Evolutionary conservation across 2,329 filamentous ascomycete genomes (phyloP).

Genomic region (Leptoxyphium fumago): DNA sequence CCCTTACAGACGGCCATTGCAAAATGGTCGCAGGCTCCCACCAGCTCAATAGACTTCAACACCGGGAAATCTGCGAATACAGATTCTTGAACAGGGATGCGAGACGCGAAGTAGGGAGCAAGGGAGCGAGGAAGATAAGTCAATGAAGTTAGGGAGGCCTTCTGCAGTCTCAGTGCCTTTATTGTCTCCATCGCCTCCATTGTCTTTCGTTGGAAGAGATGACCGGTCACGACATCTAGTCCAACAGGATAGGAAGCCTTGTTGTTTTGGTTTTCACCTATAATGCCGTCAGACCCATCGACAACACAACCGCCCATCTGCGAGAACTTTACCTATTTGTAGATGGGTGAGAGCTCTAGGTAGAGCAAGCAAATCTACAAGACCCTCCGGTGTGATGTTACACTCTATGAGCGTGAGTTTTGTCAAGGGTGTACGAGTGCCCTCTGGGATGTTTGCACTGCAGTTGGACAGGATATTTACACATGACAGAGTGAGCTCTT

Average conservation of each 20-base stretch:
- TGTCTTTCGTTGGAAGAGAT: conserved; percentile 8
- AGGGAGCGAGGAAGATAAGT: conserved; percentile 6
- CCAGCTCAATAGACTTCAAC: conserved; percentile 6
- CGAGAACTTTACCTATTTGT: conserved; percentile 4
- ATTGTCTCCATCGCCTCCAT: conserved; percentile 4
- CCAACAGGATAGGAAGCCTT: too few species aligned
- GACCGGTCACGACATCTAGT: too few species aligned
- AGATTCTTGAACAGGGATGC: conserved; percentile 4
- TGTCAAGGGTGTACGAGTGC: conserved; percentile 5
- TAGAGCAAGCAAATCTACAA: conserved; percentile 8
- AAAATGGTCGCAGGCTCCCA: conserved; percentile 8
- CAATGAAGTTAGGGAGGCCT: conserved; percentile 6
- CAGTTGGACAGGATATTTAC: conserved; percentile 8
- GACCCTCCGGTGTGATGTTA: conserved; percentile 10
- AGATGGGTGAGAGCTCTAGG: conserved; percentile 7
- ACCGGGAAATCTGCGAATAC: conserved; percentile 8
- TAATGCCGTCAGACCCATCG: too few species aligned
- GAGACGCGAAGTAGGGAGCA: not conserved
- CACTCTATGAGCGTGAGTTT: conserved; percentile 10
- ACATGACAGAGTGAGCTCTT: conserved; percentile 10
- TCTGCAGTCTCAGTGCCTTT: conserved; percentile 8
- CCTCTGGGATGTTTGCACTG: not conserved
- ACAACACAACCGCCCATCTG: too few species aligned
- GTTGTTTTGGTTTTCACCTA: too few species aligned
- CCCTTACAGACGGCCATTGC: conserved; percentile 7